These are phyloP conservation scores for Linnemannia hyalina DNA, from an alignment of 192 early-diverging fungal genomes.

Conservation along the genomic window DNA sequence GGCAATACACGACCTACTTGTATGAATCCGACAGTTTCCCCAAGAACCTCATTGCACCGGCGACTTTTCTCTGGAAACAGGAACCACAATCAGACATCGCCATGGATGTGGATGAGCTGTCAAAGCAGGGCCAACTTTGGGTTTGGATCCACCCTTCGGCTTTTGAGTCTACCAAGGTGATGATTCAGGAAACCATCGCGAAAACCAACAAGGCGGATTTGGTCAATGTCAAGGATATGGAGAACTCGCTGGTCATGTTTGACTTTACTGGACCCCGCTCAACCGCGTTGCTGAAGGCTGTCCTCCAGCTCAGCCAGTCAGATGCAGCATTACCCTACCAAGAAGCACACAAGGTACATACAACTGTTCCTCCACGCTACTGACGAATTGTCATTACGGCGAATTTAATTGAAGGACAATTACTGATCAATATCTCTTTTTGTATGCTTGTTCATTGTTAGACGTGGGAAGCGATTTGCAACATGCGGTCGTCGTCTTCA, in stretches of 20 bases:
- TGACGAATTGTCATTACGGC: not conserved
- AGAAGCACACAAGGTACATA: slow-evolving; percentile 59
- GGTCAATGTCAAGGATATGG: slow-evolving; percentile 62
- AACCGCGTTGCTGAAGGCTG: slow-evolving; percentile 77
- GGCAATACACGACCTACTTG: slow-evolving; percentile 68
- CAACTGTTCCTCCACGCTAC: not conserved
- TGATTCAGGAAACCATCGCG: slow-evolving; percentile 45
- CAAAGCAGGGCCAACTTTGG: slow-evolving; percentile 72
- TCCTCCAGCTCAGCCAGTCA: slow-evolving; percentile 63
- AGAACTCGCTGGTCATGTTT: slow-evolving; percentile 75
- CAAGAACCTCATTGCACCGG: slow-evolving; percentile 75
- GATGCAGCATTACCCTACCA: slow-evolving; percentile 17
- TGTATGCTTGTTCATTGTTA: slow-evolving; percentile 10
- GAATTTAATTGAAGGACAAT: not conserved
- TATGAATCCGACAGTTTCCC: slow-evolving; percentile 71
- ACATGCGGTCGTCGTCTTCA: slow-evolving; percentile 74
- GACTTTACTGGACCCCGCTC: slow-evolving; percentile 91
- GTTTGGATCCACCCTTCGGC: slow-evolving; percentile 86
- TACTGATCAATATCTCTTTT: not conserved
- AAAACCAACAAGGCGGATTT: slow-evolving; percentile 5
- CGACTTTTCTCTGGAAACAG: slow-evolving; percentile 82
- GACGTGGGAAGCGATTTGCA: slow-evolving; percentile 63
- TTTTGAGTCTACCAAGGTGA: slow-evolving; percentile 56
- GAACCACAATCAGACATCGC: not conserved
- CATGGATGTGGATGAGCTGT: slow-evolving; percentile 24